Evolutionary conservation across 2,329 filamentous ascomycete genomes (phyloP), one percentile per base, ranked within the genome.

Genomic region (Diaporthe ilicicola): DNA sequence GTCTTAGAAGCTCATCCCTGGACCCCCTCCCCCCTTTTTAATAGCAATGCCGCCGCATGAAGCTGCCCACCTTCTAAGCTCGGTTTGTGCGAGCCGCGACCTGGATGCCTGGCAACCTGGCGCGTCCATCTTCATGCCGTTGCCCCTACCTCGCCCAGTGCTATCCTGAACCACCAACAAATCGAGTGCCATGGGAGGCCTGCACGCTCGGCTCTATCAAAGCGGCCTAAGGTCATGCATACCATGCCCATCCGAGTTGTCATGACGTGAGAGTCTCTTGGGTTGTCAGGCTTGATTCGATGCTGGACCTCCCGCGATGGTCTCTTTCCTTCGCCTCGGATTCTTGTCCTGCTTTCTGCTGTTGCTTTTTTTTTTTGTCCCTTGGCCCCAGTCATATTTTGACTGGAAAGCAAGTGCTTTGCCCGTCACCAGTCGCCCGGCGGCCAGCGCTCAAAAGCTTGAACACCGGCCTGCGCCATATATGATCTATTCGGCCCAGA

Each of bases 1-100:
- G 70, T 44, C 55, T 53, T 48, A 62, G 70, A 46, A 71, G 66
- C 56, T 46, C 67, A 53, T 70, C 59, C 66, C 53, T 66, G 67
- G 42, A 19, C 24, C 59, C 59, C 42, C 9, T n/a, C 15, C 29
- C 27, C 24, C 59, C 64, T 42, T 12, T 61, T 17, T 39, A n/a
- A n/a, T n/a, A 27, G 67, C 56, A 69, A 42, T 64, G 59, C 37
- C 50, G 53, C 42, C 53, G 70, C 70, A 67, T 72, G 44, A 67
- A 69, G 22, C 51, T 32, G 37, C 53, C 67, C 64, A 53, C 59
- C 50, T 66, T 29, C 44, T 44, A 64, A 37, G 59, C 59, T 64
- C 42, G 19, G 42, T 32, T 29, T 22, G 27, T 55, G 61, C 27
- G 67, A 56, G 61, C n/a, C n/a, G 15, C 24, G 42, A 29, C 46